Evolutionary conservation across 441 rosid genomes (phyloP).

Genomic region (Pelargonium fulgidum): DNA sequence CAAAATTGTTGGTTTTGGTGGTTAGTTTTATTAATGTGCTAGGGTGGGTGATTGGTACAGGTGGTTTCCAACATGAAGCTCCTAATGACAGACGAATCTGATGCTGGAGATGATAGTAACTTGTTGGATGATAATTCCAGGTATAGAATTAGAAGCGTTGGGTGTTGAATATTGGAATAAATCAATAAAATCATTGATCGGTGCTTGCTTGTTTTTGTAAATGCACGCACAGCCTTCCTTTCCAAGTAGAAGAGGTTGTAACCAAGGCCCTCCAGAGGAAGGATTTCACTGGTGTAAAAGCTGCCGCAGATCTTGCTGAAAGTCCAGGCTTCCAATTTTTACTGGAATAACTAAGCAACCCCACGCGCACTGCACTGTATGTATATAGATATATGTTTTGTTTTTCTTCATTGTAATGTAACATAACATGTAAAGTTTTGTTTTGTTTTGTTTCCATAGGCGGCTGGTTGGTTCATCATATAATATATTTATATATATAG

Average conservation of each 20-base stretch:
- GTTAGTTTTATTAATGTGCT: background rate
- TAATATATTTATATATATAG: too few relatives aligned
- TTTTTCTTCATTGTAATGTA: too few relatives aligned
- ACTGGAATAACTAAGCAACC: background rate
- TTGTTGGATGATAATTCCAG: slow-evolving; percentile 93
- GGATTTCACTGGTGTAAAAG: slow-evolving; percentile 5
- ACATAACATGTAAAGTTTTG: too few relatives aligned
- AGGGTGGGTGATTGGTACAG: slow-evolving; percentile 29
- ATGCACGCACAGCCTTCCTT: background rate
- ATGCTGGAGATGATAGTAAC: slow-evolving; percentile 28
- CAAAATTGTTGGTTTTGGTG: background rate
- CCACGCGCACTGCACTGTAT: too few relatives aligned
- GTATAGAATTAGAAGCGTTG: slow-evolving; percentile 25
- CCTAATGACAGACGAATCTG: slow-evolving; percentile 38
- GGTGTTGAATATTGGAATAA: background rate
- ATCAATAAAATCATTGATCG: too few relatives aligned
- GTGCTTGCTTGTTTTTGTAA: background rate
- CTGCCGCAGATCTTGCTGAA: background rate
- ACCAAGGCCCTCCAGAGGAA: background rate
- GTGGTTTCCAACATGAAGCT: slow-evolving; percentile 66
- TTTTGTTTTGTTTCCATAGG: too few relatives aligned
- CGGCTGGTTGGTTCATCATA: too few relatives aligned
- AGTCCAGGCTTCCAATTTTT: slow-evolving; percentile 3
- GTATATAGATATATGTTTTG: too few relatives aligned
- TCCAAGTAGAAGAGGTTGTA: background rate